Conservation (phyloP, 768 basidiomycete genomes). For the Astraeus odoratus region DNA sequence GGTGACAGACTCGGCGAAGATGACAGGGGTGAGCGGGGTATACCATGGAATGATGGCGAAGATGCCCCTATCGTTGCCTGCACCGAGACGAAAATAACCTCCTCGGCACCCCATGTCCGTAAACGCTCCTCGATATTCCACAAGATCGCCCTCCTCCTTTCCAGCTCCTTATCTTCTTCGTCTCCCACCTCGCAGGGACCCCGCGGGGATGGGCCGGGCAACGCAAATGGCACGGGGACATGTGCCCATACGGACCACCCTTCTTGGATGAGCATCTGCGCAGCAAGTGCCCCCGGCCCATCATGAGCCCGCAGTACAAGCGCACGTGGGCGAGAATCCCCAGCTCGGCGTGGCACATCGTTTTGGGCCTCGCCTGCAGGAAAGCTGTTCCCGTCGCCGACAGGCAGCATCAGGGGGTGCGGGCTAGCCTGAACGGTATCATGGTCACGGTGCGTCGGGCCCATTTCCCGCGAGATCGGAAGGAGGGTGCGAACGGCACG, state of each 20-base stretch:
- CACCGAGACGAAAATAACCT: conserved; percentile 56
- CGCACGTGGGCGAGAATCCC: conserved; percentile 29
- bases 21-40: conserved; percentile 19
- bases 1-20: conserved; percentile 27
- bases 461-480: conserved; percentile 23
- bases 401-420: conserved; percentile 21
- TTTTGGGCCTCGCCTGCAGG: conserved; percentile 19
- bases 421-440: conserved; percentile 21
- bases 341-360: conserved; percentile 4
- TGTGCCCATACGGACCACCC: conserved; percentile 79
- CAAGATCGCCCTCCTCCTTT: conserved; percentile 37
- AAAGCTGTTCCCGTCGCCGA: conserved; percentile 19
- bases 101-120: conserved; percentile 67
- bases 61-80: conserved; percentile 6
- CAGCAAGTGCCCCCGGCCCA: conserved; percentile 67
- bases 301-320: conserved; percentile 72
- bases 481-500: conserved; percentile 70
- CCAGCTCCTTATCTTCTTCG: conserved; percentile 30
- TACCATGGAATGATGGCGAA: conserved; percentile 14
- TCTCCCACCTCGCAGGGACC: conserved; percentile 25
- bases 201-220: conserved; percentile 30
- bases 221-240: conserved; percentile 33
- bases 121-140: conserved; percentile 45
- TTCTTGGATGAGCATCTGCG: conserved; percentile 63
- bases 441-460: conserved; percentile 17